Evolutionary conservation across 2,329 filamentous ascomycete species (phyloP), one percentile per base, ranked within the genome.

Genomic region (Fusarium sp.): DNA sequence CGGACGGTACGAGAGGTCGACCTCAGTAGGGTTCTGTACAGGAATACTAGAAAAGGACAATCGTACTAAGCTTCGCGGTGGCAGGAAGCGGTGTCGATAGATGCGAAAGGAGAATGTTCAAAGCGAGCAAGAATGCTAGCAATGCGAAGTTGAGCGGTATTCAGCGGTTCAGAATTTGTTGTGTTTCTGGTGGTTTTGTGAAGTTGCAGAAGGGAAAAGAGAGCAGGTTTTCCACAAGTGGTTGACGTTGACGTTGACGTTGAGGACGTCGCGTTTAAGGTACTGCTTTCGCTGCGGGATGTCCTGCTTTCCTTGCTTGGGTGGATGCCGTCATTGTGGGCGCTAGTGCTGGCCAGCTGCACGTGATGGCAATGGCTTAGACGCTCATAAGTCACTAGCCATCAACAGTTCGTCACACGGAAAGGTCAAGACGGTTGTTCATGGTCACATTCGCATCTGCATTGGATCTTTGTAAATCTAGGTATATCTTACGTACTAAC

Each of bases 251-350:
- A 71, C 54, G 69, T 75, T 75, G 72, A 72, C 73, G 70, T 76
- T 71, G 66, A 72, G 62, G 56, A 61, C 55, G 62, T 63, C 58
- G 72, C 58, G 69, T 62, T 73, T 66, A 14, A 32, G 30, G 30
- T 32, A 52, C 59, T 62, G 50, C 70, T 68, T 73, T 62, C 56
- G 57, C 64, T 48, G 69, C 57, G 54, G 73, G 66, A 75, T 63
- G 67, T 72, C 65, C 69, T 73, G 72, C 70, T 72, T 75, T 60
- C 66, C 73, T 74, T 76, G 68, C 67, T 74, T 72, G 63, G 41
- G 77, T 76, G 71, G 75, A 72, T 78, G 77, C 78, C 77, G 78
- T 79, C 76, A 68, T 73, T 75, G 74, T 73, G 72, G 65, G 70
- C 77, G 74, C 77, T 77, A 78, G 75, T 73, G 65, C 45, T 38